These are phyloP conservation scores for Nakaseomyces uthaithaninus DNA, from an alignment of 1,139 yeast species.

Conservation along the genomic window DNA sequence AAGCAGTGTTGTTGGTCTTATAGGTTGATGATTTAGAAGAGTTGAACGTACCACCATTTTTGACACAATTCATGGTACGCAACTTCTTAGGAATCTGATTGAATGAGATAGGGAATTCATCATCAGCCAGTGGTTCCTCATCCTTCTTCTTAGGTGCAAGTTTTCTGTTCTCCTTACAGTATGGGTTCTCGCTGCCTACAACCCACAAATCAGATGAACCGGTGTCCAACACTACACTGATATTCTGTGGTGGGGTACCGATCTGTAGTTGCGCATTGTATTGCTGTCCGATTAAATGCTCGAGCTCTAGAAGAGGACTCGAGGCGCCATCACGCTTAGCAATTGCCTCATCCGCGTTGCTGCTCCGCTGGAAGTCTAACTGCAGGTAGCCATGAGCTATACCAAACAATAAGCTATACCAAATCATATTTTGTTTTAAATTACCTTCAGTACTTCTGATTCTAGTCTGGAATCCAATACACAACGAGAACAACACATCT, in stretches of 20 bases:
- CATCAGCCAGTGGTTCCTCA: neutral
- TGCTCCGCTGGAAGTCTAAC: neutral
- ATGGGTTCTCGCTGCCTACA: neutral
- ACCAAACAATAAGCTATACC: no score
- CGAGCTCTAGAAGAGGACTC: neutral
- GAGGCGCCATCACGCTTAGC: neutral
- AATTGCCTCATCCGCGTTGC: neutral
- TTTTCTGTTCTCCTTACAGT: neutral
- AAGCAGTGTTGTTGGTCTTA: constrained; percentile 37
- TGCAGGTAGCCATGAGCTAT: neutral
- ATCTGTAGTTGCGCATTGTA: constrained; percentile 41
- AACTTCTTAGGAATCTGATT: neutral
- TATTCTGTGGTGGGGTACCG: constrained; percentile 46
- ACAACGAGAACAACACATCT: no score
- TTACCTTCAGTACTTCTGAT: no score
- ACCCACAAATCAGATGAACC: constrained; percentile 68
- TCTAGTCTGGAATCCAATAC: no score
- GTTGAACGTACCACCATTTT: constrained; percentile 42
- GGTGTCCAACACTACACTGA: constrained; percentile 52
- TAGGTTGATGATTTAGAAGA: constrained; percentile 37
- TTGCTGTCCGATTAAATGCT: neutral
- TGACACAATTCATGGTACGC: constrained; percentile 10
- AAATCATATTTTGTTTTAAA: no score
- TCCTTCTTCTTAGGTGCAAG: neutral
- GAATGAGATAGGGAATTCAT: neutral